These are phyloP conservation scores for Beta macrorhiza DNA, from an alignment of 179 eudicot genomes.

Conservation along the genomic window DNA sequence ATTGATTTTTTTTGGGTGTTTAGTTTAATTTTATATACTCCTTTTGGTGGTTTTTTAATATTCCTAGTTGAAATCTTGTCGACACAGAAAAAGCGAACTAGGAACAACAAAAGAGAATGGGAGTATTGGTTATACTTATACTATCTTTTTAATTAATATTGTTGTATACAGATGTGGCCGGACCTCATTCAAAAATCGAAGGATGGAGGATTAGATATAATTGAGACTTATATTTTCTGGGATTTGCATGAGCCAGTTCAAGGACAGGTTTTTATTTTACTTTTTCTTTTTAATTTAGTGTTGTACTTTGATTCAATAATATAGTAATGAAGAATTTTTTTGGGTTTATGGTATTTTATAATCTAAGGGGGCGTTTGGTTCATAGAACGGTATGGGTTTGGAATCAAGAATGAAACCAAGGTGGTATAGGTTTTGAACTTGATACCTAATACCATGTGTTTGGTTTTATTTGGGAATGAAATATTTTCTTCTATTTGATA, in stretches of 20 bases:
- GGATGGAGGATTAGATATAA: slow-evolving; percentile 85
- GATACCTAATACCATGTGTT: no score
- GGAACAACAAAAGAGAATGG: no score
- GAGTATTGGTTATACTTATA: background rate
- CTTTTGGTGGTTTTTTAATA: background rate
- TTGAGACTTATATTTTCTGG: slow-evolving; percentile 95
- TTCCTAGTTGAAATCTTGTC: no score
- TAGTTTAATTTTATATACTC: background rate
- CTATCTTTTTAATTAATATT: background rate
- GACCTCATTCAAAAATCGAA: slow-evolving; percentile 90
- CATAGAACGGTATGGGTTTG: no score
- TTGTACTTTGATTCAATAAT: no score
- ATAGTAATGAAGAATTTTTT: background rate
- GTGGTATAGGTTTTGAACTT: no score
- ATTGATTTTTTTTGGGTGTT: background rate
- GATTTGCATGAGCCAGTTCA: slow-evolving; percentile 78
- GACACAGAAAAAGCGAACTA: no score
- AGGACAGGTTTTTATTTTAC: slow-evolving; percentile 49
- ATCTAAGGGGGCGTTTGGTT: no score
- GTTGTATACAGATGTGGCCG: slow-evolving; percentile 74
- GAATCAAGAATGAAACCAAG: no score
- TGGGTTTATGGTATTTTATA: background rate
- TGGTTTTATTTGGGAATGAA: no score
- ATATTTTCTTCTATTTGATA: no score
- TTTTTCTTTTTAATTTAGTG: no score